Conservation (phyloP, 371 early-diverging fungal species). For the Smittium culicis region DNA sequence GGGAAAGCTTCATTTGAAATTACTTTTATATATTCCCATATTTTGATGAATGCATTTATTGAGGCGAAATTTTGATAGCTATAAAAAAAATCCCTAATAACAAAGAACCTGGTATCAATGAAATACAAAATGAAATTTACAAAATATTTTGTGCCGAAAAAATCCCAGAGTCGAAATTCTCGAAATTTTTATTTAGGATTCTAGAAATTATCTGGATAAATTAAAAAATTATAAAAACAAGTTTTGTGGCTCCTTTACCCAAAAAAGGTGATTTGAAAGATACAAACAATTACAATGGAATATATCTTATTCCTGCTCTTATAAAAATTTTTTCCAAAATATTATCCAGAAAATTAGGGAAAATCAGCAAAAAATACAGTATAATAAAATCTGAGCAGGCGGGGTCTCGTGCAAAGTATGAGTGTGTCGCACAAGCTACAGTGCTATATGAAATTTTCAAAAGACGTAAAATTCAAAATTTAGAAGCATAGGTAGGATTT, state of each 20-base stretch:
- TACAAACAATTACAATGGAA: conserved; percentile 2
- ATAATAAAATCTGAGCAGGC: not conserved
- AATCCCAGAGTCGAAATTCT: not conserved
- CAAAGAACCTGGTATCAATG: conserved; percentile 1
- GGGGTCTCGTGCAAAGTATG: not conserved
- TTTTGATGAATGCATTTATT: not conserved
- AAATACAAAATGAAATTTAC: not conserved
- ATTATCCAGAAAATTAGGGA: not conserved
- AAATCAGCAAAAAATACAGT: not conserved
- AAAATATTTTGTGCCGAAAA: not conserved
- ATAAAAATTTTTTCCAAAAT: conserved; percentile 1
- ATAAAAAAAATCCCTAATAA: not conserved
- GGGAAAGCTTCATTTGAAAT: not conserved
- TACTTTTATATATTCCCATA: not conserved
- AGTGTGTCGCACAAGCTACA: not conserved
- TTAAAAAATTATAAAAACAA: not conserved
- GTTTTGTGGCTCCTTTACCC: not conserved
- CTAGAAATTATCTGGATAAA: not conserved
- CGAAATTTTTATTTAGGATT: not conserved
- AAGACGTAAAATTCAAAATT: not conserved
- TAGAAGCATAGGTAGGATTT: not conserved
- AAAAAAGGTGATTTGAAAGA: not conserved
- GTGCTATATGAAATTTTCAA: not conserved
- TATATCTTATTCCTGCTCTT: not conserved
- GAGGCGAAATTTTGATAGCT: not conserved